Conservation (phyloP, 164 flowering plant species). For the Magnolia sinica region DNA sequence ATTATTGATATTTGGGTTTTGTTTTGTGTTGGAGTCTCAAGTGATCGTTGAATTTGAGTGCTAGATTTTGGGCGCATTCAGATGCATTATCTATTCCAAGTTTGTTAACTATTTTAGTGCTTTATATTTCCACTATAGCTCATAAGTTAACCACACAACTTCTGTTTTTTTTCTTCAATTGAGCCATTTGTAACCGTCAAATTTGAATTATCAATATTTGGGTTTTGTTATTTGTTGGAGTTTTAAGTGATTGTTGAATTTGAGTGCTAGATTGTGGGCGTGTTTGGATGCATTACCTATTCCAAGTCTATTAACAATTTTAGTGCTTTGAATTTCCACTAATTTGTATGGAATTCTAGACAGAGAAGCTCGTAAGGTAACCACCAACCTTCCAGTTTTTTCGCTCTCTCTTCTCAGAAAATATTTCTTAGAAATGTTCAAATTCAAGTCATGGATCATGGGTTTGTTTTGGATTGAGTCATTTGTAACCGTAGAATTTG, state of each 20-base stretch:
- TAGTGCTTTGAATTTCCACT: background rate
- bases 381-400: slow-evolving; percentile 2
- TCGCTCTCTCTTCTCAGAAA: background rate
- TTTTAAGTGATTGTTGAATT: background rate
- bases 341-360: background rate
- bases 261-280: background rate
- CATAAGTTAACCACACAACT: slow-evolving; percentile 31
- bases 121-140: background rate
- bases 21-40: background rate
- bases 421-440: background rate
- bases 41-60: background rate
- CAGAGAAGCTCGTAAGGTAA: slow-evolving; percentile 53
- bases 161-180: slow-evolving; percentile 1
- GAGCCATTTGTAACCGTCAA: background rate
- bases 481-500: background rate
- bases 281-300: no score
- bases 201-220: background rate
- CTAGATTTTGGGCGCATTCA: background rate
- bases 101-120: background rate
- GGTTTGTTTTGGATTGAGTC: background rate
- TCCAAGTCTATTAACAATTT: background rate
- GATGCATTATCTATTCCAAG: background rate
- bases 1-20: background rate
- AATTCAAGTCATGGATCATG: background rate
- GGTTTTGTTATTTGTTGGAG: background rate